These are phyloP conservation scores for Paspalum vaginatum DNA, from an alignment of 176 grass and related monocot genomes.

Conservation along the genomic window DNA sequence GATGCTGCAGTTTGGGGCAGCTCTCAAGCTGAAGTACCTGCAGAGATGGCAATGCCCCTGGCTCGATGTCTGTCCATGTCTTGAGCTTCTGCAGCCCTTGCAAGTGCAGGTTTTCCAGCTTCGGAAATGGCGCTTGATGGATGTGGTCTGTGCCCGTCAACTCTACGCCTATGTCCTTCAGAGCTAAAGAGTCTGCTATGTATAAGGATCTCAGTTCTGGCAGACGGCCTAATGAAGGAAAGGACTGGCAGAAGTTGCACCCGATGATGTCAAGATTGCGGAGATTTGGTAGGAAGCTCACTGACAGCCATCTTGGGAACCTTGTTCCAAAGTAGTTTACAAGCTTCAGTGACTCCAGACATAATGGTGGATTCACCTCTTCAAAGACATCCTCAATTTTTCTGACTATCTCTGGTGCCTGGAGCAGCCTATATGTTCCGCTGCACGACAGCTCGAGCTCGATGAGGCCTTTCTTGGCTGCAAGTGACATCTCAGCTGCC, in stretches of 20 bases:
- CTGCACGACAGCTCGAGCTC: conserved; percentile 62
- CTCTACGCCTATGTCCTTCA: conserved; percentile 51
- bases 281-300: conserved; percentile 58
- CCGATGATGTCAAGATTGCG: conserved; percentile 44
- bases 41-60: conserved; percentile 52
- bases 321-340: conserved; percentile 57
- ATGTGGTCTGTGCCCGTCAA: conserved; percentile 48
- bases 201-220: conserved; percentile 60
- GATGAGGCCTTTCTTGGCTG: conserved; percentile 51
- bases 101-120: conserved; percentile 65
- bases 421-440: conserved; percentile 5
- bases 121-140: conserved; percentile 62
- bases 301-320: conserved; percentile 70
- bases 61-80: conserved; percentile 56
- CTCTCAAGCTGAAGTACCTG: conserved; percentile 71
- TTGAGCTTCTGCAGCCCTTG: conserved; percentile 58
- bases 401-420: conserved; percentile 34
- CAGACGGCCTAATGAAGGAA: conserved; percentile 65
- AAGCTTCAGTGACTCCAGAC: conserved; percentile 69
- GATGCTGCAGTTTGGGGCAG: conserved; percentile 55
- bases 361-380: conserved; percentile 59
- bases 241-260: conserved; percentile 52
- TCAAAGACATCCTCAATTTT: conserved; percentile 59
- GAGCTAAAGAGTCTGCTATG: conserved; percentile 50
- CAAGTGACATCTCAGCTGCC: conserved; percentile 48